Base-by-base conservation (phyloP, 805 yeast species). In the Clavispora phyllophila region DNA sequence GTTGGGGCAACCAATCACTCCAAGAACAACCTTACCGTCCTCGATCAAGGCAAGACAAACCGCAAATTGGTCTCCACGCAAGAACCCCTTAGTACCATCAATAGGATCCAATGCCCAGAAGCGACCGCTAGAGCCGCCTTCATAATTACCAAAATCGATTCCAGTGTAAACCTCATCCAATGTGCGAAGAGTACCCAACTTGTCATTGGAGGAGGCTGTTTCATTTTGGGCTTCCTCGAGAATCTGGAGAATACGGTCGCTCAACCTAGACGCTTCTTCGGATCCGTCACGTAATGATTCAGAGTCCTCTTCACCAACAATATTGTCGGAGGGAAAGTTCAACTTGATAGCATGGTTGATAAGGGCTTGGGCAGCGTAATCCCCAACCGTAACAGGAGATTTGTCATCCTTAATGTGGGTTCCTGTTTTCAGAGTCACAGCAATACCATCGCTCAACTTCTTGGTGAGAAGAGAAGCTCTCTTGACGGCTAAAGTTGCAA, bases 71-170 rank as follows among this genome's bases (percentile, higher is more conserved):
- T 90, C 97, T 37, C 96, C 95, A 58, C 99, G 75, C 42, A 93
- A 68, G 60, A 93, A 93, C 0, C 99, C 99, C 61, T 70, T 93
- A 17, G 99, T 93, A 7, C 99, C 99, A 59, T 93, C 99, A 48
- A 93, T 90, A 31, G 99, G 99, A 58, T 93, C 99, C 56, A 93
- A 68, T 0, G 97, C 96, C 99, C 99, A 93, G 60, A 87, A 81
- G 47, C 99, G 73, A 19, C 96, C 95, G 28, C 63, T 69, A 25
- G 66, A 52, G 4, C 97, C 96, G 42, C 97, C 98, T 47, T 73
- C 61, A 31, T 85, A 86, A 56, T 78, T 74, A 37, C 99, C 99
- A 46, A 73, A 65, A 58, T 89, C 96, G 44, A 93, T 85, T 20
- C 84, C 72, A 5, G 76, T 70, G 50, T 76, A 75, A 38, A 91